Base-by-base conservation (phyloP, 2,329 filamentous ascomycete genomes). In the Fusarium concolor region DNA sequence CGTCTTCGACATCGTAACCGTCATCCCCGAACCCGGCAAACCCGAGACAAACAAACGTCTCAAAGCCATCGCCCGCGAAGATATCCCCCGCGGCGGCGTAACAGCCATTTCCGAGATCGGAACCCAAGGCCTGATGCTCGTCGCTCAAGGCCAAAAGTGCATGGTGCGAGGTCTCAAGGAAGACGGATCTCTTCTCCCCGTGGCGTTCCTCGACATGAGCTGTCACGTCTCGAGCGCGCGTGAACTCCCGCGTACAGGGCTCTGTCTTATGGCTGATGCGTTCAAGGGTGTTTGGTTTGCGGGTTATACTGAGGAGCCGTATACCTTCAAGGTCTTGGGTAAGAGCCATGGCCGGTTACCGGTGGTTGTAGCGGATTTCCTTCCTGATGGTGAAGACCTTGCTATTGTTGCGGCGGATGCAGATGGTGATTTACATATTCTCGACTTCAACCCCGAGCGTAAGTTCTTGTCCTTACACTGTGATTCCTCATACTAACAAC, bases 131-230 rank as follows among this genome's bases (percentile, higher is more conserved):
- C 93, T 95, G 70, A 89, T 96, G 85, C 90, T 96, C 65, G 92
- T 92, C 39, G 94, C 94, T 0, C 96, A 99, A 76, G 96, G 96
- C 1, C 94, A 97, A 75, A 99, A 99, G 79, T 95, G 94, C 77
- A 96, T 99, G 92, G 94, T 99, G 2, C 87, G 96, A 61, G 96
- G 96, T 39, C 85, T 99, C 5, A 97, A 97, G 77, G 96, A 99
- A 78, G 96, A 99, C 76, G 93, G 94, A 1, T 94, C 92, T 2
- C 86, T 98, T 52, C 84, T 98, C 1, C 96, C 96, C 0, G 95
- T 99, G 5, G 96, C 96, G 0, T 99, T 99, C 76, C 92, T 99
- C 85, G 96, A 99, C 75, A 96, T 97, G 89, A 96, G 93, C 80
- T 96, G 92, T 79, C 96, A 97, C 74, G 93, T 97, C 14, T 92